A percentile compares a stretch with the other conserved stretches of the same genome.
These are phyloP conservation scores for Apiotrichum montevideense DNA, from an alignment of 1,284 basidiomycete genomes.

Conservation along the genomic window DNA sequence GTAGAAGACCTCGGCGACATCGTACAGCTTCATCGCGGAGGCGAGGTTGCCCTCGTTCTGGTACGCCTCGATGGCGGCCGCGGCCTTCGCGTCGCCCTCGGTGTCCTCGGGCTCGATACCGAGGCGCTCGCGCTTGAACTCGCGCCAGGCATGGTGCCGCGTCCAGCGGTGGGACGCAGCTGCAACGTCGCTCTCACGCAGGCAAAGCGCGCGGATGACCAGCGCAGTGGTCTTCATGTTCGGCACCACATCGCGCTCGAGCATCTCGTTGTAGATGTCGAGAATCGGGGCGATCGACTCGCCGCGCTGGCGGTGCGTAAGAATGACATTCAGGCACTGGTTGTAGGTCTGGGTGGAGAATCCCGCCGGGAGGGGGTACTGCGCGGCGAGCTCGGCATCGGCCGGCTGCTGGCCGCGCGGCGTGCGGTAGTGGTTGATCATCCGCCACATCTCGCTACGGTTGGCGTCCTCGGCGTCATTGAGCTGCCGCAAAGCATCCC, in stretches of 20 bases:
- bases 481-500: neutral
- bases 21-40: constrained; percentile 56
- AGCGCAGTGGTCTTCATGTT: constrained; percentile 62
- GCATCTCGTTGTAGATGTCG: constrained; percentile 69
- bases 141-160: neutral
- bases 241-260: constrained; percentile 61
- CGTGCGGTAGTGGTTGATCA: constrained; percentile 30
- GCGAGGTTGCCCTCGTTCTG: constrained; percentile 61
- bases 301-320: constrained; percentile 51
- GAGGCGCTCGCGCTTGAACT: constrained; percentile 6
- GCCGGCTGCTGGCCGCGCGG: constrained; percentile 3
- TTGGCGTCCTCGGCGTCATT: neutral
- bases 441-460: neutral
- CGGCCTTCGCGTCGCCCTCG: neutral
- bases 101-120: neutral
- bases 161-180: constrained; percentile 46
- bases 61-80: constrained; percentile 25
- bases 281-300: constrained; percentile 59
- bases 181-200: constrained; percentile 66
- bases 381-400: constrained; percentile 17
- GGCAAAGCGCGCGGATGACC: constrained; percentile 63
- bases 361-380: constrained; percentile 27
- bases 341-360: constrained; percentile 56
- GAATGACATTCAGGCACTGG: constrained; percentile 56
- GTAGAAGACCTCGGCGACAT: constrained; percentile 40